These are phyloP conservation scores for Ceraceosorus guamensis DNA, from an alignment of 1,284 basidiomycete species.

Conservation along the genomic window DNA sequence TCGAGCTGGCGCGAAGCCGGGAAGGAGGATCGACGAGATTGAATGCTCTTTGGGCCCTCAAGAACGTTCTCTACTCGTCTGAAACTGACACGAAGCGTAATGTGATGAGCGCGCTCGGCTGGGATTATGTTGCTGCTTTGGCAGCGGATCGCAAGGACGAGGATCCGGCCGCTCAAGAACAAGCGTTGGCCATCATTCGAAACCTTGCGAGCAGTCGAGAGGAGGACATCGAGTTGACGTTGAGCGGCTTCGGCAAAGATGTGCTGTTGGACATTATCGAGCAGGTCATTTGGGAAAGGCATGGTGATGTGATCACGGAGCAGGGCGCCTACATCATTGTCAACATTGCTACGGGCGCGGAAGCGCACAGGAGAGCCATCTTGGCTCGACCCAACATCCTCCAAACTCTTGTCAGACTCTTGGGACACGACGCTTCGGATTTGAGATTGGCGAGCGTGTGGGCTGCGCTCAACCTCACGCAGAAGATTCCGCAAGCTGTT, in stretches of 20 bases:
- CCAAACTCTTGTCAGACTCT: constrained; percentile 31
- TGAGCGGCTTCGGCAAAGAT: constrained; percentile 21
- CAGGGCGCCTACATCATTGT: constrained; percentile 37
- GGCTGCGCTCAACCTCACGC: constrained; percentile 7
- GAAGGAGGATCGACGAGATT: constrained; percentile 10
- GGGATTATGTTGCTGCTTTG: constrained; percentile 18
- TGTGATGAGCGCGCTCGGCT: constrained; percentile 23
- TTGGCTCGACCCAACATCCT: constrained; percentile 29
- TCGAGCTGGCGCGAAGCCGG: constrained; percentile 15
- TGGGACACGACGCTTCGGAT: constrained; percentile 9
- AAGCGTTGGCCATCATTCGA: constrained; percentile 39
- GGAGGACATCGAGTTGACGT: constrained; percentile 27
- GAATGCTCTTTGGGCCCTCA: constrained; percentile 42
- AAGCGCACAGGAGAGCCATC: constrained; percentile 18
- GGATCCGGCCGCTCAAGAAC: constrained; percentile 23
- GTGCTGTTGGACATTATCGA: constrained; percentile 27
- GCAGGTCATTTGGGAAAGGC: constrained; percentile 25
- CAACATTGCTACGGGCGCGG: constrained; percentile 39
- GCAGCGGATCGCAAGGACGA: background rate
- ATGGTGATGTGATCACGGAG: constrained; percentile 23
- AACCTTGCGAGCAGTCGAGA: constrained; percentile 26
- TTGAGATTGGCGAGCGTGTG: constrained; percentile 8
- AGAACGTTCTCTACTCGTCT: constrained; percentile 34
- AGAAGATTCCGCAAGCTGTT: background rate
- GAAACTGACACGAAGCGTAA: constrained; percentile 19